Conservation (phyloP, 495 filamentous ascomycete genomes). For the Sabuloglossum arenarium region DNA sequence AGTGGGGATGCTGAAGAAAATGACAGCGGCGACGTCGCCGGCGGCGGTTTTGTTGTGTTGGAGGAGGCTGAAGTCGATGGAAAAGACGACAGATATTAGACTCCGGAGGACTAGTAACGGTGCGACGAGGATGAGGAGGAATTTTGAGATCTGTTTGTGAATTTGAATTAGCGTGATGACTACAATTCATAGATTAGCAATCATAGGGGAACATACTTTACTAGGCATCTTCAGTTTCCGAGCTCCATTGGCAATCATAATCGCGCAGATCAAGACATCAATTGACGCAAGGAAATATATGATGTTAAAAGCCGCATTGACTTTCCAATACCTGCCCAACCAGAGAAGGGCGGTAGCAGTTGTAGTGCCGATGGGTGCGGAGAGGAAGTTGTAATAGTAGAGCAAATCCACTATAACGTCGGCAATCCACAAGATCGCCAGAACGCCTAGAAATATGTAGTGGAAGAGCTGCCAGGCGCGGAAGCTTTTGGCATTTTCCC, state of each 20-base stretch:
- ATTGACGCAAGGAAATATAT: neutral
- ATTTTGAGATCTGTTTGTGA: neutral
- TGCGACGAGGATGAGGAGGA: neutral
- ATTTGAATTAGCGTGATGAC: too few species aligned
- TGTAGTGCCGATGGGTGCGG: neutral
- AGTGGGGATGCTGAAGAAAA: neutral
- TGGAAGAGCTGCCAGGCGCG: neutral
- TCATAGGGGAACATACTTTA: neutral
- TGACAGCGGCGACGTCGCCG: neutral
- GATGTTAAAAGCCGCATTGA: neutral
- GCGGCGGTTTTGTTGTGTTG: neutral
- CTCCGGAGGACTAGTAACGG: neutral
- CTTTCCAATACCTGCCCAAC: neutral
- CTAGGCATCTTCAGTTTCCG: neutral
- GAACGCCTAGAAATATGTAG: too few species aligned
- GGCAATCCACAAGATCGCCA: neutral
- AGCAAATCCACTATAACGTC: neutral
- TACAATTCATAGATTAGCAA: too few species aligned
- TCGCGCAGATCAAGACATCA: neutral
- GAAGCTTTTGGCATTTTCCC: neutral
- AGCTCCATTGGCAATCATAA: neutral
- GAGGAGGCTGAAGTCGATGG: neutral
- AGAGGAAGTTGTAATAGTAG: neutral
- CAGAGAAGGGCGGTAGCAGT: neutral
- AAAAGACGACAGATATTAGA: neutral